Conservation (phyloP, 495 filamentous ascomycete species). For the Aspergillus nanangensis region DNA sequence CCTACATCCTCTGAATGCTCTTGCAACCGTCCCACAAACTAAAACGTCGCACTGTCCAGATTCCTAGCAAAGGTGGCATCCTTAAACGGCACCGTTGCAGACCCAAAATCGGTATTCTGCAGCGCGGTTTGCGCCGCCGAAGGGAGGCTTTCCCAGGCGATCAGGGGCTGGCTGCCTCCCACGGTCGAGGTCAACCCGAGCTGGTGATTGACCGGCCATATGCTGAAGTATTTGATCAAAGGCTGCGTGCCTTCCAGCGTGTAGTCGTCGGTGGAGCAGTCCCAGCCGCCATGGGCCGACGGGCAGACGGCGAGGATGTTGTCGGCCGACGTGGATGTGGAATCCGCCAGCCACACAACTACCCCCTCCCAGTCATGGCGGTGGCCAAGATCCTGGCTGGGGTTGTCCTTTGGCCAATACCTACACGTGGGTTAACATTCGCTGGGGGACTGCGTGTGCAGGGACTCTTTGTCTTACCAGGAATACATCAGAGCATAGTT, state of each 20-base stretch:
- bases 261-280: conserved; percentile 38
- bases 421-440: too few species aligned
- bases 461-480: too few species aligned
- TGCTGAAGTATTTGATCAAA: conserved; percentile 43
- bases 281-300: conserved; percentile 48
- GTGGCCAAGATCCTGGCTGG: conserved; percentile 39
- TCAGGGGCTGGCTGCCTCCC: conserved; percentile 47
- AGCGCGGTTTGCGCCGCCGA: conserved; percentile 31
- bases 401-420: conserved; percentile 47
- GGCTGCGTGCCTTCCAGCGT: conserved; percentile 33
- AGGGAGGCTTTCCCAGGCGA: conserved; percentile 51
- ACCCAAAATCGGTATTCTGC: conserved; percentile 37
- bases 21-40: too few species aligned
- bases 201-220: conserved; percentile 48
- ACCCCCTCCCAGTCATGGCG: conserved; percentile 51
- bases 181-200: conserved; percentile 37
- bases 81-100: conserved; percentile 42
- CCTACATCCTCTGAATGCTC: too few species aligned
- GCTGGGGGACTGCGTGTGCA: too few species aligned
- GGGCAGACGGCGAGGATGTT: conserved; percentile 49
- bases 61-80: conserved; percentile 37
- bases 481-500: conserved; percentile 49
- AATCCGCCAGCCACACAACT: conserved; percentile 39
- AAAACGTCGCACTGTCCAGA: conserved; percentile 33
- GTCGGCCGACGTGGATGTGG: conserved; percentile 27